Evolutionary conservation across 805 yeast genomes (phyloP), one percentile per base, ranked within the genome.

Genomic region (Phaffomyces antillensis): DNA sequence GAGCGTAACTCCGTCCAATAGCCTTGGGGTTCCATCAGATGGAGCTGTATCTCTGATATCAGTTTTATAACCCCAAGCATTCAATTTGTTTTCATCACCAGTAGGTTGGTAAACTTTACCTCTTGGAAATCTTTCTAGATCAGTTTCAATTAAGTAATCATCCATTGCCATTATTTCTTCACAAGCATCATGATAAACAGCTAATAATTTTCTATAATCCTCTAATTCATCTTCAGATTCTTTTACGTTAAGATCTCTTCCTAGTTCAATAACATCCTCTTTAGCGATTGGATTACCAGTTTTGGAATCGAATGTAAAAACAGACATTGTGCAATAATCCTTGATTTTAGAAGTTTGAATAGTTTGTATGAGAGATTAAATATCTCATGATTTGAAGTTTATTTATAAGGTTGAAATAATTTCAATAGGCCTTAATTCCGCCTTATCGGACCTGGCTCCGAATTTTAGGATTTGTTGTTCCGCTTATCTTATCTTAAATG

Each of bases 151-250:
- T 3, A 40, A 13, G 7, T 40, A 40, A 23, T 40, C 42, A 23
- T 40, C 42, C 42, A 40, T 40, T 13, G 42, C 42, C 42, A 40
- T 40, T 6, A 40, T 23, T n/a, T 40, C 42, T 20, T 40, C 42
- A 24, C 42, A 40, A 10, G 24, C 37, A 24, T 40, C 42, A 16
- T 40, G 42, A 26, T 18, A 40, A 12, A 40, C 42, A 23, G 42
- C 42, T 23, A 40, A 20, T 7, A 40, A 17, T 12, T 40, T 40
- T 20, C 11, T 40, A n/a, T 40, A 40, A 6, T 40, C 42, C 3
- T 40, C 42, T 5, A 40, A 7, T 4, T 40, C 42, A n/a, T 23
- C 17, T 10, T 40, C 42, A 3, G 16, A 11, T 16, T 40, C 42
- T 25, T 40, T 33, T 8, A 40, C 17, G 17, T 23, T 33, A 5